phyloP scores from a whole-genome alignment of 805 yeast species.

The Saccharomycopsis sp. region DNA sequence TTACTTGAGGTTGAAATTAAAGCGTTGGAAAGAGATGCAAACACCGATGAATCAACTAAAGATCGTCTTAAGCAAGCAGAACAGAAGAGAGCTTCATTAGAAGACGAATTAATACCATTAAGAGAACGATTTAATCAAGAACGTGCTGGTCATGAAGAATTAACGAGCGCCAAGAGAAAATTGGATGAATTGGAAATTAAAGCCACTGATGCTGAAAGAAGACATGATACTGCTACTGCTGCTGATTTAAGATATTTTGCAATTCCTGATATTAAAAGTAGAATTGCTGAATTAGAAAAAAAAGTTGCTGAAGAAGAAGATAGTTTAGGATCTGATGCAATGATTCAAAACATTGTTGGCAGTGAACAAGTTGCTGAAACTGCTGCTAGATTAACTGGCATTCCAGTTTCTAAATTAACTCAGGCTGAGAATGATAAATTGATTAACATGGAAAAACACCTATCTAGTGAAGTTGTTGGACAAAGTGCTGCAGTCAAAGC shows the following conservation, averaged over 20 bases:
- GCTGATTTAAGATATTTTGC: constrained; percentile 97
- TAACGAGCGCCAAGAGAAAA: constrained; percentile 82
- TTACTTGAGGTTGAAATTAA: constrained; percentile 91
- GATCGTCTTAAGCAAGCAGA: constrained; percentile 79
- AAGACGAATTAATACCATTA: constrained; percentile 78
- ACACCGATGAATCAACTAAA: constrained; percentile 71
- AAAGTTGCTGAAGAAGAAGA: constrained; percentile 73
- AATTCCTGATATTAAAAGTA: constrained; percentile 81
- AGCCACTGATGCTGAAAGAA: constrained; percentile 95
- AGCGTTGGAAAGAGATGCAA: constrained; percentile 93
- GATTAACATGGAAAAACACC: constrained; percentile 87
- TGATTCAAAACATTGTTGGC: constrained; percentile 87
- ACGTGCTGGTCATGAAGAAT: constrained; percentile 83
- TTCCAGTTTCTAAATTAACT: constrained; percentile 89
- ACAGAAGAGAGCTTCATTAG: constrained; percentile 72
- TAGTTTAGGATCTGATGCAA: constrained; percentile 48
- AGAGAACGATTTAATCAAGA: constrained; percentile 82
- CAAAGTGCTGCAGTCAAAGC: constrained; percentile 95
- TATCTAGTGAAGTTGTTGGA: constrained; percentile 83
- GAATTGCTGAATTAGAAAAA: constrained; percentile 68
- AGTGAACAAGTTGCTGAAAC: constrained; percentile 93
- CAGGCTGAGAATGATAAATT: constrained; percentile 93
- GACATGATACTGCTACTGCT: constrained; percentile 88
- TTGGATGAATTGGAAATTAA: constrained; percentile 88
- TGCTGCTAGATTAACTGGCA: constrained; percentile 93